Evolutionary conservation across 305 asterid species (phyloP).

Genomic region (Coffea humblotiana): DNA sequence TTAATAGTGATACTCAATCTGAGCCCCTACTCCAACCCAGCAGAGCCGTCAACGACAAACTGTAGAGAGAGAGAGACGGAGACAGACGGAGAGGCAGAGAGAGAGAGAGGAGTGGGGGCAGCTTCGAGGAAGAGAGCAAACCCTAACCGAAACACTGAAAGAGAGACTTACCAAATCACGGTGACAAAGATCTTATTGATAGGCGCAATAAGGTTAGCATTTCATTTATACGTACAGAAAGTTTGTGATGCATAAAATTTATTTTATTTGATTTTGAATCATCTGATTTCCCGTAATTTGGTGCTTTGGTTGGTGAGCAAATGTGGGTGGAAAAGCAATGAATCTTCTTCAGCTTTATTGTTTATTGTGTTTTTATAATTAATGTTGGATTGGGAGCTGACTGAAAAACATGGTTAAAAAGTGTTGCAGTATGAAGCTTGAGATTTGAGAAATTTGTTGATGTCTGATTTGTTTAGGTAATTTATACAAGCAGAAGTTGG

Average conservation of each 20-base stretch:
- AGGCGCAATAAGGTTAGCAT: conserved; percentile 12
- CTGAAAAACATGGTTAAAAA: not conserved
- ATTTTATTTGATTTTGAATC: not conserved
- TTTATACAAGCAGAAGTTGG: not conserved
- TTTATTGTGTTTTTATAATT: not conserved
- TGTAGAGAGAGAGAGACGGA: conserved; percentile 15
- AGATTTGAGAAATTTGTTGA: conserved; percentile 1
- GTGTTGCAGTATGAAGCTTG: not conserved
- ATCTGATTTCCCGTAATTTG: conserved; percentile 20
- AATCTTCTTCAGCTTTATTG: conserved; percentile 6
- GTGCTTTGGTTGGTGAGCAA: conserved; percentile 19
- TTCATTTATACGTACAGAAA: not conserved
- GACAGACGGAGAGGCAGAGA: not conserved
- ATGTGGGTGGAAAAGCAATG: conserved; percentile 21
- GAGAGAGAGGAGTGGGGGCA: not conserved
- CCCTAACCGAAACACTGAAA: conserved; percentile 9
- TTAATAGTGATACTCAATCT: conserved; percentile 4
- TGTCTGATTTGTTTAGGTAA: not conserved
- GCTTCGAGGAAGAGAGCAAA: conserved; percentile 6
- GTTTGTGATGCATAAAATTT: not conserved
- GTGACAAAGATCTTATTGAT: conserved; percentile 13
- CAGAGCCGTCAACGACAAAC: conserved; percentile 33
- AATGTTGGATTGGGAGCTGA: not conserved
- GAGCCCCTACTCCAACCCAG: conserved; percentile 7
- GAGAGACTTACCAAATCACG: conserved; percentile 17